Evolutionary conservation across 1,284 basidiomycete species (phyloP).

Genomic region (Ustilago esculenta): DNA sequence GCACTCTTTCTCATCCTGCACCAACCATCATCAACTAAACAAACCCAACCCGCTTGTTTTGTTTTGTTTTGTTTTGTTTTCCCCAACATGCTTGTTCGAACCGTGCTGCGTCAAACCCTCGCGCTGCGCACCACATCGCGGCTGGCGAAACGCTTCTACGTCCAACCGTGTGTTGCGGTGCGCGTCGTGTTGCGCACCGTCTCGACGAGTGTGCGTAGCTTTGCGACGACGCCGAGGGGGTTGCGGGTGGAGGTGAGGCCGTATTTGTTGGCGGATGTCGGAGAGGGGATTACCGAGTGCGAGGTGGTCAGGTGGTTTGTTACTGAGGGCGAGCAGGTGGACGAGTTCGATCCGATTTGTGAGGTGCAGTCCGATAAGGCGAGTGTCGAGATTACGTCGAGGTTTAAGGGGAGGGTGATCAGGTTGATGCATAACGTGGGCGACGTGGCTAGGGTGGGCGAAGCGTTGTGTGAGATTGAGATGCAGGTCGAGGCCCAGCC

Average conservation of each 20-base stretch:
- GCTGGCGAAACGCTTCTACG: constrained; percentile 17
- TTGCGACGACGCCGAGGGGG: constrained; percentile 36
- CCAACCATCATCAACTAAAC: no score
- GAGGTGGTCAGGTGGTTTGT: constrained; percentile 70
- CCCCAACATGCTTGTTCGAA: constrained; percentile 22
- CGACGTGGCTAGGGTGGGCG: constrained; percentile 85
- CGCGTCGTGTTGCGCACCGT: no score
- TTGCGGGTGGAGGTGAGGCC: constrained; percentile 35
- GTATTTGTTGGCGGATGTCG: constrained; percentile 94
- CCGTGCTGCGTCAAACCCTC: constrained; percentile 18
- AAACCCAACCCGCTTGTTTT: no score
- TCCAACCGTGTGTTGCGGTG: no score
- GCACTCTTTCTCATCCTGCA: no score
- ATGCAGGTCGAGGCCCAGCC: constrained; percentile 75
- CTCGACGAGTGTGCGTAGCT: no score
- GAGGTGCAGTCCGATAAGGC: constrained; percentile 96
- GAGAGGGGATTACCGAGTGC: constrained; percentile 75
- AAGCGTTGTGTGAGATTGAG: constrained; percentile 83
- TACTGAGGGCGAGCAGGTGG: constrained; percentile 73
- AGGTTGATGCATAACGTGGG: constrained; percentile 82
- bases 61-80: no score
- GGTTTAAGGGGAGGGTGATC: constrained; percentile 81
- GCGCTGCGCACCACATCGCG: no score
- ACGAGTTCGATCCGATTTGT: constrained; percentile 85
- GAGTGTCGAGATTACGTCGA: constrained; percentile 90